Evolutionary conservation across 495 filamentous ascomycete species (phyloP).

Genomic region (Hypoxylon intermedium): DNA sequence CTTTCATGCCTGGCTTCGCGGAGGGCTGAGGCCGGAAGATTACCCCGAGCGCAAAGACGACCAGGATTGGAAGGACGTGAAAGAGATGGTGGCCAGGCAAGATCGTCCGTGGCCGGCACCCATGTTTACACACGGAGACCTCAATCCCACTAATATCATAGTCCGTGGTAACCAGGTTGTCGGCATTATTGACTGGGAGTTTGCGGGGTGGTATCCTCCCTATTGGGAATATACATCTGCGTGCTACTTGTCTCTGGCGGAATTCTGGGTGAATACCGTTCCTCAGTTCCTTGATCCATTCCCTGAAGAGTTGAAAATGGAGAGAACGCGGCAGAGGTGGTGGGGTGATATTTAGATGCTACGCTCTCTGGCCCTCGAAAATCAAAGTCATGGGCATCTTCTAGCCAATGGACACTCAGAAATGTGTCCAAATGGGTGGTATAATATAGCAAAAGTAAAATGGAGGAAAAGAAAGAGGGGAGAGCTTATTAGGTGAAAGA

Average conservation of each 20-base stretch:
- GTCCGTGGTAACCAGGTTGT: conserved; percentile 41
- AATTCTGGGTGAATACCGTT: conserved; percentile 54
- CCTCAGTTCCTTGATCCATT: conserved; percentile 55
- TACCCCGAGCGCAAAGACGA: neutral
- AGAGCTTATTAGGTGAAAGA: too few species aligned
- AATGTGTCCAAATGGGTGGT: too few species aligned
- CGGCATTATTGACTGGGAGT: conserved; percentile 62
- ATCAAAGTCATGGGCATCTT: too few species aligned
- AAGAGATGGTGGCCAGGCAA: conserved; percentile 20
- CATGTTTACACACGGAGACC: conserved; percentile 45
- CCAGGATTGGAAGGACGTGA: conserved; percentile 4
- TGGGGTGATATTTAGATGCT: conserved; percentile 43
- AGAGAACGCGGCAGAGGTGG: conserved; percentile 51
- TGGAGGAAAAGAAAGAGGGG: too few species aligned
- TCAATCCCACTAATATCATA: conserved; percentile 42
- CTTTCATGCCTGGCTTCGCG: conserved; percentile 26
- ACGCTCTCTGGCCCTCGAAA: too few species aligned
- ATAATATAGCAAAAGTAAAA: too few species aligned
- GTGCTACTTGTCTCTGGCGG: conserved; percentile 50
- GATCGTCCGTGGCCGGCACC: conserved; percentile 18
- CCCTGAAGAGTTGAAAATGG: conserved; percentile 58
- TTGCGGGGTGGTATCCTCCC: conserved; percentile 58
- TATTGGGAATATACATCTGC: conserved; percentile 63
- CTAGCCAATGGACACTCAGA: too few species aligned
- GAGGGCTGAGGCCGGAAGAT: neutral